Percentiles rank a stretch among this genome's conserved stretches.
Conservation (phyloP, 148 eudicot species). For the Polygonum aviculare region DNA sequence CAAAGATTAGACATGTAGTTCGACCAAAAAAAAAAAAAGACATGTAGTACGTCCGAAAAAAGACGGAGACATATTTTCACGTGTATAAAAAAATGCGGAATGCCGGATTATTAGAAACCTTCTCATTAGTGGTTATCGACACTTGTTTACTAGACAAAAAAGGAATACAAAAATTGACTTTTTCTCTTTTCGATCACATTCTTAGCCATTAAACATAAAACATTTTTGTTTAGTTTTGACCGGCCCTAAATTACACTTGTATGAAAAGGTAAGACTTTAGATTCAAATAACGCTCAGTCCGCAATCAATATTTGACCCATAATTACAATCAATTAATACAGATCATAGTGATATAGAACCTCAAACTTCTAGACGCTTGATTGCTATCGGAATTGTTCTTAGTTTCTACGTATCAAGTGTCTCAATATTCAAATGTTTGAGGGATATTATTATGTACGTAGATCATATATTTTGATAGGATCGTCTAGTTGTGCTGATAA, state of each 20-base stretch:
- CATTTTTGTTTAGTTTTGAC: not conserved
- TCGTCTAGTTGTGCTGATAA: not conserved
- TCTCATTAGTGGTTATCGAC: not conserved
- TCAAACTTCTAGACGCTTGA: not conserved
- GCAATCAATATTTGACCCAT: slow-evolving; percentile 1
- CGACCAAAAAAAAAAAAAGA: too few relatives aligned
- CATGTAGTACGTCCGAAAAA: not conserved
- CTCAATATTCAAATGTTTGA: not conserved
- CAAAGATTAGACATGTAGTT: too few relatives aligned
- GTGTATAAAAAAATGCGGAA: not conserved
- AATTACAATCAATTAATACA: too few relatives aligned
- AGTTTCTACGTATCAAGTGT: not conserved
- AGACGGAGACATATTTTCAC: not conserved
- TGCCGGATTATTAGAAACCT: not conserved
- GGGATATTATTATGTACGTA: too few relatives aligned
- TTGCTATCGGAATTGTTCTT: not conserved
- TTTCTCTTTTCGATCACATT: not conserved
- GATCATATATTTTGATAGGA: not conserved
- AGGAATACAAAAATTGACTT: not conserved
- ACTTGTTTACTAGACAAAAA: not conserved
- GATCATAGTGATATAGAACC: not conserved
- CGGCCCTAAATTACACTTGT: not conserved
- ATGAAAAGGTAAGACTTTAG: not conserved
- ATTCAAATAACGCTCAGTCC: not conserved
- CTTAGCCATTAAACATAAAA: not conserved